Base-by-base conservation (phyloP, 768 basidiomycete genomes). In the Trametes cubensis region DNA sequence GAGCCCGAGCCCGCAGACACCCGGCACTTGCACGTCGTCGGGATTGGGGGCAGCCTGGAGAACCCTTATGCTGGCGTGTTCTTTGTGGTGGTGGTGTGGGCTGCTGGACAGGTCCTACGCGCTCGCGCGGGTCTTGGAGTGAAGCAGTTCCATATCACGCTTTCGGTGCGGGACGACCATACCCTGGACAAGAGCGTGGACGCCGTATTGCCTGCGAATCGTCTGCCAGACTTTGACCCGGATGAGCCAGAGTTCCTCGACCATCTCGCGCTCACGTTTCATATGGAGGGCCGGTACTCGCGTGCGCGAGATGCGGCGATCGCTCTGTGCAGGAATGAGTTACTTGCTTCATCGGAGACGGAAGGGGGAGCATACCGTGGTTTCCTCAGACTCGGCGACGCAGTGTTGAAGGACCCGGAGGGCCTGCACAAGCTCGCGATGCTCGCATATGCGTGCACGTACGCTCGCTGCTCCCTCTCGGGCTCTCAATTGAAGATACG, bases 51-150 rank as follows among this genome's bases (percentile, higher is more conserved):
- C 5, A 41, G 60, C 41, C 41, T 52, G 17, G 57, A n/a, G n/a
- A n/a, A 65, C 11, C 45, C 52, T 0, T 2, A 34, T 11, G 34
- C 34, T 34, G 64, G 64, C 2, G n/a, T 76, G 71, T 64, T 62
- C 61, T 85, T 81, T 67, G 75, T 81, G 18, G 79, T 83, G 10
- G 72, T 85, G n/a, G 73, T 85, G 2, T 85, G 84, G 83, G 81
- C 81, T 26, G 77, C 78, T 13, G 84, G 81, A 6, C 82, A 85
- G 62, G 74, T 75, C 21, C 69, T 82, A 34, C 79, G 84, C 3
- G 84, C 80, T 66, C 74, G 75, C 40, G 71, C 81, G 13, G 81
- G 81, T 2, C 75, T 85, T 7, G 74, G 79, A 20, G 78, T 80
- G 4, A 82, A 81, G 69, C 74, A 83, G n/a, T 85, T 86, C 65